Base-by-base conservation (phyloP, 1,284 basidiomycete genomes). In the Inonotus hispidus region DNA sequence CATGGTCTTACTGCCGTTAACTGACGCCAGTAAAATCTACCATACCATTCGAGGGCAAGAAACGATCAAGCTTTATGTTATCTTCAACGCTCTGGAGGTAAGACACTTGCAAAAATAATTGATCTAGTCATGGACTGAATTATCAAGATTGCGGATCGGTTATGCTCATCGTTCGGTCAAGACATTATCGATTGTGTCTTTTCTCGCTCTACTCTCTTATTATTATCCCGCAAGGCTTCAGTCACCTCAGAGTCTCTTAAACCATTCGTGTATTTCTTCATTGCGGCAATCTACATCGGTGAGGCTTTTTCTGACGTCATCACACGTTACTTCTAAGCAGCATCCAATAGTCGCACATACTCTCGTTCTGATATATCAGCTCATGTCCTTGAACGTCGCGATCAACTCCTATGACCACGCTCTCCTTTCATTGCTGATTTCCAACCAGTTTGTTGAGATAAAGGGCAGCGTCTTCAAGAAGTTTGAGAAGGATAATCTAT, bases 381-480 rank as follows among this genome's bases (percentile, higher is more conserved):
- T 98, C 56, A 92, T 98, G 57, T 86, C 95, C 1, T 81, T 99
- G 62, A 99, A 99, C 67, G 96, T 99, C 27, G 96, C 97, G 3
- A 93, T 99, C 72, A 99, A 99, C 74, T 96, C 95, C 16, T 99
- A 97, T 74, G 96, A 98, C 73, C 93, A 99, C 71, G 91, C 95
- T 1, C 84, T 99, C 13, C 81, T 99, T 37, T 98, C 96, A 0
- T 82, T 99, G 0, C 81, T 99, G 4, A 87, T 99, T 47, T 98
- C 94, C 49, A 99, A 99, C 72, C 97, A 99, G 72, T 99, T 99
- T 70, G 96, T 99, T 53, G 97, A 99, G 76, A 99, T 99, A 76
- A 99, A 99, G 75, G 95, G 96, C 41, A 95, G 90, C 68, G 97
- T 99, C 0, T 99, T 99, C 83, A 99, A 99, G 75, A 98, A 93